Conservation (phyloP, 129 eudicot genomes). For the Pittosporum tobira region DNA sequence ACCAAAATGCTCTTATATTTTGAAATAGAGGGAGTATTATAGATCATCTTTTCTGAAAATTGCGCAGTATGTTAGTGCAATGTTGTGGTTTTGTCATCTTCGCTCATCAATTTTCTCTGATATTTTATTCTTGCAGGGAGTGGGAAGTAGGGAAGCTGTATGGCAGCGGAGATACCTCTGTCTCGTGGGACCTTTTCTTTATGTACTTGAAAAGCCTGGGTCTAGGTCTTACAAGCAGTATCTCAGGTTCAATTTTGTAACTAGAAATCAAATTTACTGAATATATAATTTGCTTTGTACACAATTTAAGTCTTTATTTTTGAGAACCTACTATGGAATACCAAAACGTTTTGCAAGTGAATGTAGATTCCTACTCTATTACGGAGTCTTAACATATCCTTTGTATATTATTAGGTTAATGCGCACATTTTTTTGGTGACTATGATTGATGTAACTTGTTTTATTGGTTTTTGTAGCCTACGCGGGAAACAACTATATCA, state of each 20-base stretch:
- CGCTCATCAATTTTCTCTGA: constrained; percentile 9
- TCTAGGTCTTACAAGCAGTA: constrained; percentile 75
- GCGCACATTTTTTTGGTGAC: background rate
- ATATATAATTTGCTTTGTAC: too few relatives aligned
- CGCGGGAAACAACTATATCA: constrained; percentile 75
- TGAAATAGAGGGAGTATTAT: too few relatives aligned
- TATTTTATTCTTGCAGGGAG: constrained; percentile 45
- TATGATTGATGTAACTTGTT: constrained; percentile 7
- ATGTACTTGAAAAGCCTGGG: constrained; percentile 75
- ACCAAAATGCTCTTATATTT: too few relatives aligned
- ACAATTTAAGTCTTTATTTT: too few relatives aligned
- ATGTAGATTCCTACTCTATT: too few relatives aligned
- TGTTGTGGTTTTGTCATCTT: constrained; percentile 8
- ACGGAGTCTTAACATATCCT: background rate
- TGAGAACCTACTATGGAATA: too few relatives aligned
- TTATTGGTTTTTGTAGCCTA: constrained; percentile 45
- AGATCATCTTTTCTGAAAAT: background rate
- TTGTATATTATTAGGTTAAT: background rate
- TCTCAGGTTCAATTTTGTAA: constrained; percentile 44
- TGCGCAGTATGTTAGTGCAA: background rate
- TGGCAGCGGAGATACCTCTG: constrained; percentile 93
- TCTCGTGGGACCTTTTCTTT: constrained; percentile 84
- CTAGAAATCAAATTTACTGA: too few relatives aligned
- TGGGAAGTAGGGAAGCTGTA: constrained; percentile 92
- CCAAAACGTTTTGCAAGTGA: too few relatives aligned